phyloP scores from a whole-genome alignment of 345 rosid species.

The Citrus sp. region DNA sequence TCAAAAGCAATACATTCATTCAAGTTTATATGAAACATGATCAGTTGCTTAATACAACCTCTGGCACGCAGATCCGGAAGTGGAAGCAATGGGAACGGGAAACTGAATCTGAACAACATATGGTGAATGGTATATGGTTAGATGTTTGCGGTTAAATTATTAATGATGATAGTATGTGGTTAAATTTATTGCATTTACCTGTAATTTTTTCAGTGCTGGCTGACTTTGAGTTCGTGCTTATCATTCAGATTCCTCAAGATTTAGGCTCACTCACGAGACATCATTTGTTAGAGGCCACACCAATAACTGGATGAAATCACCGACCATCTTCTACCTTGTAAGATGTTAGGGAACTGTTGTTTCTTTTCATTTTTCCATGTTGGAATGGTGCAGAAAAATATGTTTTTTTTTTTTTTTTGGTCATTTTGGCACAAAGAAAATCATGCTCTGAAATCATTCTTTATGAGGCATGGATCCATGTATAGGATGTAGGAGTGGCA shows the following conservation, averaged over 20 bases:
- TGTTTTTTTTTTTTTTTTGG: not conserved
- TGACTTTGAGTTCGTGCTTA: constrained; percentile 8
- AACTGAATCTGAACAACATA: constrained; percentile 27
- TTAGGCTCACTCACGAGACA: constrained; percentile 90
- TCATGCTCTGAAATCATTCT: not conserved
- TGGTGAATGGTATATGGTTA: constrained; percentile 34
- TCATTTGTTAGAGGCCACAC: constrained; percentile 82
- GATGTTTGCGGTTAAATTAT: not conserved
- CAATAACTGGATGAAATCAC: constrained; percentile 48
- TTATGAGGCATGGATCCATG: not conserved
- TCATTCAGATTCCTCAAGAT: constrained; percentile 63
- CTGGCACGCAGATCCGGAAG: constrained; percentile 63
- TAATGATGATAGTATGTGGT: too few relatives aligned
- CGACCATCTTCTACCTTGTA: constrained; percentile 65
- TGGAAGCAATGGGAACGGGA: constrained; percentile 91
- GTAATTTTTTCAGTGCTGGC: not conserved
- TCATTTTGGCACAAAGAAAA: not conserved
- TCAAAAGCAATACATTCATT: not conserved
- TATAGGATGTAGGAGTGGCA: not conserved
- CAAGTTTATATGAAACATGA: not conserved
- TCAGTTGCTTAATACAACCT: not conserved
- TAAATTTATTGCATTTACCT: not conserved
- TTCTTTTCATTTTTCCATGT: not conserved
- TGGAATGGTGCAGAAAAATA: not conserved
- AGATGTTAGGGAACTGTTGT: constrained; percentile 11